Evolutionary conservation across 1,139 yeast species (phyloP).

Genomic region (Kodamaea sp.): DNA sequence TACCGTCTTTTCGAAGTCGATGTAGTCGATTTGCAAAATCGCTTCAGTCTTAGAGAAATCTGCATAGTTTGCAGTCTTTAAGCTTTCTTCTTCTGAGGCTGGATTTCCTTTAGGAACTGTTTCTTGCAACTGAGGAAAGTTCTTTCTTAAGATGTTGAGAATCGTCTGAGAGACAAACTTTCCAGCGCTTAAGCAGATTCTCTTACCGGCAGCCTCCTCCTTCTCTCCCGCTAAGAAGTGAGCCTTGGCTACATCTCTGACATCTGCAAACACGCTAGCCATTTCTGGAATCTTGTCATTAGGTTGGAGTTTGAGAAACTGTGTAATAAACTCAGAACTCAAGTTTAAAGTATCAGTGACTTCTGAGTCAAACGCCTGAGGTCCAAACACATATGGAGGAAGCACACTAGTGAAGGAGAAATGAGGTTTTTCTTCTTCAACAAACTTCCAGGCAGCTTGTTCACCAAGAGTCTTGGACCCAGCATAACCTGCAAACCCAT

Average conservation of each 20-base stretch:
- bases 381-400: constrained; percentile 58
- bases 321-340: constrained; percentile 33
- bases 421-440: constrained; percentile 32
- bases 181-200: constrained; percentile 15
- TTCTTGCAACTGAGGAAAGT: constrained; percentile 26
- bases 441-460: constrained; percentile 54
- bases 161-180: constrained; percentile 19
- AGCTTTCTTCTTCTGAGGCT: not conserved
- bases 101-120: constrained; percentile 25
- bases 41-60: constrained; percentile 7
- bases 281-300: constrained; percentile 10
- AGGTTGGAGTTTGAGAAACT: constrained; percentile 18
- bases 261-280: constrained; percentile 36
- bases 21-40: constrained; percentile 7
- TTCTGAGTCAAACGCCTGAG: constrained; percentile 38
- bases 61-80: too few species aligned
- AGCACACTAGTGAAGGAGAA: constrained; percentile 47
- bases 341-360: constrained; percentile 28
- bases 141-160: constrained; percentile 15
- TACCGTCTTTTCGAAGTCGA: constrained; percentile 1
- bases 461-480: constrained; percentile 57
- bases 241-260: constrained; percentile 14
- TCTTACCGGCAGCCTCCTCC: constrained; percentile 9
- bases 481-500: constrained; percentile 25
- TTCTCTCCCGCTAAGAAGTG: constrained; percentile 13